Base-by-base conservation (phyloP, 75 land plant genomes). In the Pinus albicaulis region DNA sequence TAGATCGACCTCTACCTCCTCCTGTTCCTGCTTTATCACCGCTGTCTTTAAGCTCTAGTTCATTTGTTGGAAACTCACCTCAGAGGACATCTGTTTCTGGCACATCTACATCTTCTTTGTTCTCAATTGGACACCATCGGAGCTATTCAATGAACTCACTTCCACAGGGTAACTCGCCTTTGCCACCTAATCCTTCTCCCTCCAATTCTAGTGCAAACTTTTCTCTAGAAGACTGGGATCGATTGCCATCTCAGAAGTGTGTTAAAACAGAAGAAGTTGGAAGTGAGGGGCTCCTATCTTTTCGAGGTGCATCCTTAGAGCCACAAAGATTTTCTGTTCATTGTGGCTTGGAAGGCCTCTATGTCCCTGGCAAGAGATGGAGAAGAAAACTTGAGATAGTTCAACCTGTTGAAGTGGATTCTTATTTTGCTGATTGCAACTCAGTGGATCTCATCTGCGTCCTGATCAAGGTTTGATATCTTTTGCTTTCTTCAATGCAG, bases 281-380 rank as follows among this genome's bases (percentile, higher is more conserved):
- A 59, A 88, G 68, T 78, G 92, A 88, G 62, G 94, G 82, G n/a
- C 82, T 90, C 41, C 72, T 95, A 76, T 97, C 99, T 73, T 97
- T 97, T 64, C 76, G 99, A 55, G 99, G 99, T 48, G 92, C 88
- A 52, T 79, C 89, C 48, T 80, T 97, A 64, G 98, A 97, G 73
- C 95, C 92, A 59, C 92, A 94, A 70, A 87, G 98, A 36, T 97
- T 93, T 81, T 89, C 98, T 74, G 88, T 86, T 60, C 88, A 86
- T 78, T 97, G 95, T 85, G 99, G 99, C 12, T 81, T 97, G 81
- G 90, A 92, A 88, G 99, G 99, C n/a, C 87, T 93, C 24, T 92
- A 90, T 72, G 83, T 90, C 11, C 99, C 99, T 77, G 99, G 99
- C 15, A 92, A 85, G 84, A 83, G 93, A 82, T 97, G 99, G 99